Base-by-base conservation (phyloP, 2,329 filamentous ascomycete species). In the Trichoderma lentiforme region DNA sequence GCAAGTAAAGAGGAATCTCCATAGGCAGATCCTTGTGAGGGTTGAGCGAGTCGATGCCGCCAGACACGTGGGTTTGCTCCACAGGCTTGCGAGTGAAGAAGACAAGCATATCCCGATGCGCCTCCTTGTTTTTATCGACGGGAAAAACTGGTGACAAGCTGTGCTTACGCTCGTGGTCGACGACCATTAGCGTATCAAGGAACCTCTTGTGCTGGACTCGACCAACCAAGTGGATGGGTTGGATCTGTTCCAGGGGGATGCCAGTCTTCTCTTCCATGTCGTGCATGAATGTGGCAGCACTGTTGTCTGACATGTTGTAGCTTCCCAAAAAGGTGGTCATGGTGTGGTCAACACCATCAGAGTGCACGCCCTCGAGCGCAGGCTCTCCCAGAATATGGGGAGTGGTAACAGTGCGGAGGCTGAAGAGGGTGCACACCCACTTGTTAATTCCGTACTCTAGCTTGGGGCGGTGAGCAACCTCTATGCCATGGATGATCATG, bases 321-420 rank as follows among this genome's bases (percentile, higher is more conserved):
- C 70, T 73, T 21, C 77, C 76, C 24, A 80, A 73, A 30, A 74
- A 78, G 11, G 76, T 78, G 18, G 78, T 79, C 78, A 80, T 79
- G 72, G 78, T 80, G 74, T 79, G 76, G 63, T 80, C 79, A 62
- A 77, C 76, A 56, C 79, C 79, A 63, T 80, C 79, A 1, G 76
- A 75, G 75, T 80, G 79, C 34, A 80, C 77, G 28, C 79, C 79
- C 71, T 80, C 79, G 21, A 80, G 73, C 3, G 79, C 78, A 2
- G 79, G 79, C 69, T 80, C 77, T 28, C 79, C 79, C 18, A 78
- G 69, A 24, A 79, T 73, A 9, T 76, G 73, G 15, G 73, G 69
- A 21, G 74, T 77, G n/a, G 79, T 80, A 21, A 76, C 65, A 5
- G 79, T 80, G 47, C 77, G 79, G 8, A 79, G 68, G 72, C 74